Evolutionary conservation across 768 basidiomycete genomes (phyloP), one percentile per base, ranked within the genome.

Genomic region (Lyophyllum decastes): DNA sequence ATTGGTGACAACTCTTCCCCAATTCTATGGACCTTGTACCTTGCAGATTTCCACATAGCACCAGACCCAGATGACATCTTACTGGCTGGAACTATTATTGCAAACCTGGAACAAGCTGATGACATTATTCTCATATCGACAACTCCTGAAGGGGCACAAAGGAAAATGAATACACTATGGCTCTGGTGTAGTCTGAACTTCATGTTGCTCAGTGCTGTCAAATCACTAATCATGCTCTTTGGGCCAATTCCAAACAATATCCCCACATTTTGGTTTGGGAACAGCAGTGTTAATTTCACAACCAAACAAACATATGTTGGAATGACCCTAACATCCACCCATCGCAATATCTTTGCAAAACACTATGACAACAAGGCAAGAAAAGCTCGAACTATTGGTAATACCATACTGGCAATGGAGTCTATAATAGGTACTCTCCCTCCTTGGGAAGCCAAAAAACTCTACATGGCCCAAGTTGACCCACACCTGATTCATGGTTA

Each of bases 41-140:
- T 70, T 30, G 58, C 63, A 0, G 69, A 69, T 54, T 41, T 67
- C 17, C n/a, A 17, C n/a, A 40, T 66, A 2, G 55, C 55, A 0
- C 30, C 46, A 4, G 49, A 62, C 44, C 5, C 9, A 19, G 63
- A 63, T 49, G 62, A 71, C 51, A 47, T 66, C 9, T 2, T 22
- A 1, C 46, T 71, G 6, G 46, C 45, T 27, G 59, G 64, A 0
- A 21, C 49, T 0, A 24, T 22, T 9, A 65, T 68, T 6, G 54
- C 61, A 19, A 55, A 65, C 26, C 33, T 69, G 19, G 69, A 66
- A 30, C 69, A 70, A 45, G 68, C 69, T 2, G 66, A 69, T 47
- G 69, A 70, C 46, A 58, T 70, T 12, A 48, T 61, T 0, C 26
- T 67, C 2, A 48, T 65, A 12, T 65, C 66, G 1, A 60, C 59